A percentile compares a stretch with the other conserved stretches of the same genome.
Evolutionary conservation across 2,329 filamentous ascomycete species (phyloP).

Genomic region (Rachicladosporium sp.): DNA sequence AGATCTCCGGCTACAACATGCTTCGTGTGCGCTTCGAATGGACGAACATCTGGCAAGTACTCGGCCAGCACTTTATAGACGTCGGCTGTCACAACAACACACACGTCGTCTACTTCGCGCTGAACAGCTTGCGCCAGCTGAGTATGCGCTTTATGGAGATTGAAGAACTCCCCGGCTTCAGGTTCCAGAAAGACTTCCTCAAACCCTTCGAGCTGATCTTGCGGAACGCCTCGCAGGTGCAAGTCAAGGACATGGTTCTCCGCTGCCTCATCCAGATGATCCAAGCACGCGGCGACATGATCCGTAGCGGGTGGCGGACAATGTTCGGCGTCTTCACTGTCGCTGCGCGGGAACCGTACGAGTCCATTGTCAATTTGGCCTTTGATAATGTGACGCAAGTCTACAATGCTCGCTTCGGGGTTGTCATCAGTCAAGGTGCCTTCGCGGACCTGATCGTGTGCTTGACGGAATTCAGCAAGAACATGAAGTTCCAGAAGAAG

Average conservation of each 20-base stretch:
- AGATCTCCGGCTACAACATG: constrained; percentile 99
- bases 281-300: constrained; percentile 89
- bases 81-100: constrained; percentile 96
- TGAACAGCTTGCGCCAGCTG: constrained; percentile 87
- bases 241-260: constrained; percentile 94
- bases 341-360: constrained; percentile 82
- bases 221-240: constrained; percentile 77
- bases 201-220: constrained; percentile 98
- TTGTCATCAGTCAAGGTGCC: constrained; percentile 90
- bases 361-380: constrained; percentile 89
- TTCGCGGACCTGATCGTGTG: constrained; percentile 96
- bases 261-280: constrained; percentile 98
- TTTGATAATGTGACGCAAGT: constrained; percentile 95
- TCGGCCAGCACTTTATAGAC: constrained; percentile 97
- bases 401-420: constrained; percentile 88
- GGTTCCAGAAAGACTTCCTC: constrained; percentile 98
- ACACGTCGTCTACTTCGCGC: constrained; percentile 89
- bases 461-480: constrained; percentile 96
- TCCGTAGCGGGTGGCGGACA: constrained; percentile 93
- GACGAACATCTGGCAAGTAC: constrained; percentile 92
- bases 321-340: constrained; percentile 99
- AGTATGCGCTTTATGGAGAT: constrained; percentile 99
- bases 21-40: constrained; percentile 94
- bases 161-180: constrained; percentile 94
- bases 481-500: constrained; percentile 97